Conservation (phyloP, 495 filamentous ascomycete genomes). For the Trichoderma asperelloides region DNA sequence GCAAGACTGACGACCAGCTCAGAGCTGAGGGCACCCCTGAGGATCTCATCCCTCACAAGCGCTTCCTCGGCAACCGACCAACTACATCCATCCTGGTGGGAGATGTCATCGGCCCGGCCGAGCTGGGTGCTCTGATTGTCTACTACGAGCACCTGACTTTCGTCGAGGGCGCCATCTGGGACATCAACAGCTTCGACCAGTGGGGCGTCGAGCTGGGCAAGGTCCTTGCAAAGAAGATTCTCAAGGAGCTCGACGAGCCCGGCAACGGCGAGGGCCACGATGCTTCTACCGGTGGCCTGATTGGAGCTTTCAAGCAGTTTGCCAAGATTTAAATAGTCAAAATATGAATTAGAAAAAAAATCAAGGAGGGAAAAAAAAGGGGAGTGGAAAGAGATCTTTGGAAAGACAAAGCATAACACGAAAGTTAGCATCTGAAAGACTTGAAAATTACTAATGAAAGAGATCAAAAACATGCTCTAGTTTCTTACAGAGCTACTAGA, state of each 20-base stretch:
- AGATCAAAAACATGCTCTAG: not conserved
- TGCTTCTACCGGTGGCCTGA: slow-evolving; percentile 74
- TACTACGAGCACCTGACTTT: slow-evolving; percentile 99
- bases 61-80: slow-evolving; percentile 94
- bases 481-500: not conserved
- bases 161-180: slow-evolving; percentile 95
- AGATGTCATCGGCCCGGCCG: slow-evolving; percentile 80
- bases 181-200: slow-evolving; percentile 99
- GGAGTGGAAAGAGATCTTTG: not conserved
- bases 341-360: not conserved
- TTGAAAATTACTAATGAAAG: not conserved
- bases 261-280: slow-evolving; percentile 69
- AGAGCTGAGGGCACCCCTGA: slow-evolving; percentile 76
- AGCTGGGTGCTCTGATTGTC: slow-evolving; percentile 88
- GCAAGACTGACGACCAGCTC: slow-evolving; percentile 86
- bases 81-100: slow-evolving; percentile 91
- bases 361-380: not conserved
- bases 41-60: slow-evolving; percentile 90
- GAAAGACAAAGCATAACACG: not conserved
- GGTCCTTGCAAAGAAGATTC: slow-evolving; percentile 85
- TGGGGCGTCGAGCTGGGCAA: slow-evolving; percentile 99
- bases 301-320: slow-evolving; percentile 68
- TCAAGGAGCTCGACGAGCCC: slow-evolving; percentile 64
- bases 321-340: slow-evolving; percentile 31
- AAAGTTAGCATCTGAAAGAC: not conserved